Evolutionary conservation across 441 rosid genomes (phyloP).

Genomic region (Populus tomentosa): DNA sequence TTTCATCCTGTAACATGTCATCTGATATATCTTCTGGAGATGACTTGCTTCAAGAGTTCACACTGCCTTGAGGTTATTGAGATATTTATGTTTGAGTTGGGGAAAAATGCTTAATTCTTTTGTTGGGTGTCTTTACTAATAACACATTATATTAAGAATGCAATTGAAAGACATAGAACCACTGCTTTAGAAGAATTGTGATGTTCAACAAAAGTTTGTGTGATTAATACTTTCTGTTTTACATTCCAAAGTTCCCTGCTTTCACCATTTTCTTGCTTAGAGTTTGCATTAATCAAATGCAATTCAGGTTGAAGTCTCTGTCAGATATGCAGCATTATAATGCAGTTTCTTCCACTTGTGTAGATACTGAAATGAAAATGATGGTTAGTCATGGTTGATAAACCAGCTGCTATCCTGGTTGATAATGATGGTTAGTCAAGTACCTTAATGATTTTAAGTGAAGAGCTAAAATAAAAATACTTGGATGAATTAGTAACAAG

Average conservation of each 20-base stretch:
- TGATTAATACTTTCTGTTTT: neutral
- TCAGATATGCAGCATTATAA: neutral
- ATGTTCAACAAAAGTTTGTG: neutral
- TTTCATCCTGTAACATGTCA: neutral
- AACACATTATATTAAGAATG: neutral
- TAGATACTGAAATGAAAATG: neutral
- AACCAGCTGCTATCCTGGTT: neutral
- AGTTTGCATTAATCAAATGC: neutral
- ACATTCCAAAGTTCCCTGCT: neutral
- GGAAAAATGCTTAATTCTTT: neutral
- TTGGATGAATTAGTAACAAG: neutral
- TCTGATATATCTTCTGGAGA: neutral
- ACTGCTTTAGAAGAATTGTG: neutral
- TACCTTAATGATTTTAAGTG: neutral
- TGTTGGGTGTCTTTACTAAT: neutral
- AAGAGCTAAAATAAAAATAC: neutral
- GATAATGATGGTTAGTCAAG: neutral
- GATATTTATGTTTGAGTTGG: neutral
- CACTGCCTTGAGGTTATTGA: neutral
- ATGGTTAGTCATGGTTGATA: too few species aligned
- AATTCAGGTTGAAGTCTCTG: neutral
- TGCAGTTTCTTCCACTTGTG: neutral
- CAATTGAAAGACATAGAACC: neutral
- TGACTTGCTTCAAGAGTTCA: neutral
- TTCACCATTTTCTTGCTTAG: neutral